A percentile compares a stretch with the other conserved stretches of the same genome.
Conservation (phyloP, 768 basidiomycete genomes). For the Russula vinacea region DNA sequence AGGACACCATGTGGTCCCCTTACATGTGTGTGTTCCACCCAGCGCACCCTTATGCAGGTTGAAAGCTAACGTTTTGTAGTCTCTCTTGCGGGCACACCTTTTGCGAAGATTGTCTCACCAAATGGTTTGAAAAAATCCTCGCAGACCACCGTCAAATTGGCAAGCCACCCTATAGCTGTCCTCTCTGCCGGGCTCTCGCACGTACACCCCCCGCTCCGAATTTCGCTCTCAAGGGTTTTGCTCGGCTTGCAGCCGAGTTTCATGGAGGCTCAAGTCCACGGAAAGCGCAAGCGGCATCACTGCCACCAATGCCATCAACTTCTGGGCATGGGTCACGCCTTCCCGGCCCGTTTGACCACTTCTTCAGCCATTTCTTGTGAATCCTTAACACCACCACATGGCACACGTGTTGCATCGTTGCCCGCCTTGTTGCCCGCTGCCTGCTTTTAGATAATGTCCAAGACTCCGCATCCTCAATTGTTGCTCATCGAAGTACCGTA, state of each 20-base stretch:
- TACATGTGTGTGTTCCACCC: slow-evolving; percentile 48
- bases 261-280: slow-evolving; percentile 48
- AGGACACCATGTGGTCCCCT: slow-evolving; percentile 60
- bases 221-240: slow-evolving; percentile 57
- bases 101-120: slow-evolving; percentile 58
- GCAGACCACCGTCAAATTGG: slow-evolving; percentile 45
- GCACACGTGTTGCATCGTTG: too few species aligned
- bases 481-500: too few species aligned
- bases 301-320: neutral
- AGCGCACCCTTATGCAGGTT: neutral
- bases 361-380: too few species aligned
- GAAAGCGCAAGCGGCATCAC: slow-evolving; percentile 10
- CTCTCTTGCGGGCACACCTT: slow-evolving; percentile 71
- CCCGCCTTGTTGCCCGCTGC: too few species aligned
- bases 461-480: too few species aligned
- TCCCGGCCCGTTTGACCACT: slow-evolving; percentile 16
- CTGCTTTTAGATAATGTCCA: too few species aligned
- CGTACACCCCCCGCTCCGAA: slow-evolving; percentile 53
- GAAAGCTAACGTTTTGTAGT: slow-evolving; percentile 38
- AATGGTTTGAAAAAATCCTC: slow-evolving; percentile 51
- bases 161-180: slow-evolving; percentile 53
- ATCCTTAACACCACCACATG: too few species aligned
- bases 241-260: slow-evolving; percentile 48
- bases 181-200: slow-evolving; percentile 57
- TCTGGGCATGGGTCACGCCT: slow-evolving; percentile 15